Conservation (phyloP, 1,284 basidiomycete genomes). For the Acaromyces ingoldii region DNA sequence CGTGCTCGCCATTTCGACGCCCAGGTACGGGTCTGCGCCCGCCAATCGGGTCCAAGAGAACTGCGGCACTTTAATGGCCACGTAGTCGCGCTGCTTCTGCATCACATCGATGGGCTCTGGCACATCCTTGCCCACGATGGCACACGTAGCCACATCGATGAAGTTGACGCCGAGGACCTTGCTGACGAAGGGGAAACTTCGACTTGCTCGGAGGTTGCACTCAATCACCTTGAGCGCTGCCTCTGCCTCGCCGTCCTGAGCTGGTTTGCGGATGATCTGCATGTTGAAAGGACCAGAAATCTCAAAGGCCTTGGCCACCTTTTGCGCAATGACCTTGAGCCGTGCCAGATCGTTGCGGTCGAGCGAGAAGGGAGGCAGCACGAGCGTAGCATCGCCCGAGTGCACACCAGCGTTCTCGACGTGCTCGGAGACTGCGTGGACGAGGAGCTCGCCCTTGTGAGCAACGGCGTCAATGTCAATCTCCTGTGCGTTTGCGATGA, state of each 20-base stretch:
- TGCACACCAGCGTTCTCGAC: conserved; percentile 99
- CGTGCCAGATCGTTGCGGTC: conserved; percentile 71
- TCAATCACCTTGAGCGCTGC: conserved; percentile 92
- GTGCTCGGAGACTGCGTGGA: conserved; percentile 96
- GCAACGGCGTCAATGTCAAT: conserved; percentile 98
- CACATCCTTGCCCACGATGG: conserved; percentile 82
- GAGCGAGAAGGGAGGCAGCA: conserved; percentile 91
- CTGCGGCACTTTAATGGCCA: conserved; percentile 94
- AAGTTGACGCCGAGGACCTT: conserved; percentile 97
- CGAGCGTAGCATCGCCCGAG: conserved; percentile 95
- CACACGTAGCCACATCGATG: conserved; percentile 87
- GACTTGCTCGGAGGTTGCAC: conserved; percentile 94
- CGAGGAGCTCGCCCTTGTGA: conserved; percentile 84
- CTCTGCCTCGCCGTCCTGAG: conserved; percentile 58
- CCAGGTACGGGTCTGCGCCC: conserved; percentile 93
- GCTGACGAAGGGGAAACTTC: conserved; percentile 98
- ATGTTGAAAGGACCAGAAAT: conserved; percentile 99
- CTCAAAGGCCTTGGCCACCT: conserved; percentile 88
- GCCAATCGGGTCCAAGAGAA: conserved; percentile 95
- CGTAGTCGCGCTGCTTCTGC: conserved; percentile 83
- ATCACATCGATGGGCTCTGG: conserved; percentile 92
- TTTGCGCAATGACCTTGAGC: conserved; percentile 84
- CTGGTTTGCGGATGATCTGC: conserved; percentile 90
- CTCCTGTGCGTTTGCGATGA: conserved; percentile 95
- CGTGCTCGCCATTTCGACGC: conserved; percentile 57